Conservation (phyloP, 78 protist species). For the Corallochytrium limacisporum region DNA sequence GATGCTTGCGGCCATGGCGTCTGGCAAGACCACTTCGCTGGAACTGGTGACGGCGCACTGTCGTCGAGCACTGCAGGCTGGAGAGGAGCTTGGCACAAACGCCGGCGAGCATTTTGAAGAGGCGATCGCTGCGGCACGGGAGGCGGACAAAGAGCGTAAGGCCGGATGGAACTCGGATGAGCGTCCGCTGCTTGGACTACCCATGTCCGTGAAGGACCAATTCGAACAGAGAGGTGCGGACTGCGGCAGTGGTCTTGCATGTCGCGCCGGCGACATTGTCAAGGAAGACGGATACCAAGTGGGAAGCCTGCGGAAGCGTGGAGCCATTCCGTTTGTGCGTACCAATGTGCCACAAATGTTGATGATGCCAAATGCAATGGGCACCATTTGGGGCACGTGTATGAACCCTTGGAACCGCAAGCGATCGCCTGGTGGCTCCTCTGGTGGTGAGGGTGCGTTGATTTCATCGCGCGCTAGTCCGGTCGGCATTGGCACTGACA, state of each 20-base stretch:
- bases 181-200: constrained; percentile 3
- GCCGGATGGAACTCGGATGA: too few relatives aligned
- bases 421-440: constrained; percentile 13
- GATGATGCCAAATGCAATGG: background rate
- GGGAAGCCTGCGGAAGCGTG: background rate
- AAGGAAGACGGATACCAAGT: background rate
- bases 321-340: constrained; percentile 4
- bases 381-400: constrained; percentile 5
- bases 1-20: too few relatives aligned
- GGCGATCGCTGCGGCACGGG: too few relatives aligned
- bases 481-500: constrained; percentile 24
- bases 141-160: too few relatives aligned
- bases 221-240: background rate
- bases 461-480: background rate
- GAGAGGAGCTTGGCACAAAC: too few relatives aligned
- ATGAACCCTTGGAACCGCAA: background rate
- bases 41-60: too few relatives aligned
- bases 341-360: constrained; percentile 6
- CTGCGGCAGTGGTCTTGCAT: too few relatives aligned
- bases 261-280: too few relatives aligned
- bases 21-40: too few relatives aligned
- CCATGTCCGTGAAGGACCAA: constrained; percentile 3
- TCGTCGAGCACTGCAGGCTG: too few relatives aligned
- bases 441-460: constrained; percentile 15
- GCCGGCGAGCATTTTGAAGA: too few relatives aligned